Evolutionary conservation across 176 grass and related monocot genomes (phyloP), one percentile per base, ranked within the genome.

Genomic region (Oryza coarctata): DNA sequence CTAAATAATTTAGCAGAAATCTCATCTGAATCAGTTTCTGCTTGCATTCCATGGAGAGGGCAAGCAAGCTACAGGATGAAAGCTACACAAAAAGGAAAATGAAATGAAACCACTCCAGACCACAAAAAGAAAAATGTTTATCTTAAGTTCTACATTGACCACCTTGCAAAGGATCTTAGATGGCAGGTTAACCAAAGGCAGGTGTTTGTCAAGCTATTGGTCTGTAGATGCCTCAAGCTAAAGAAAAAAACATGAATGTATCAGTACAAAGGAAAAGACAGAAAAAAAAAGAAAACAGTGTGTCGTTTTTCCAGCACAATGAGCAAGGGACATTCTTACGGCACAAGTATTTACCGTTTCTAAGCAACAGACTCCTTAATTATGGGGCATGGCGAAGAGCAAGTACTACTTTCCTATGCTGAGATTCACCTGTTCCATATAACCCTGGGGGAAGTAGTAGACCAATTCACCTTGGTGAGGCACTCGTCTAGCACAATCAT

Each of bases 371-470:
- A 7, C 20, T 84, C 12, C 38, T 50, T 52, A 47, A 26, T 6
- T 63, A 30, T 18, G 71, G 8, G 32, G 12, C 38, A 80, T 12
- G 12, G 9, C 5, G 1, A 22, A 9, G 18, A 71, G 7, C 15
- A 71, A 29, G 12, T 4, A 49, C 2, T 1, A 1, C 63, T 23
- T 50, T 50, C 0, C 20, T 50, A 35, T 66, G 15, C 36, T 29
- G 12, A 81, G 58, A 75, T 83, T 23, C 70, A 94, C 95, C 95
- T 97, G 95, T 79, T 97, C 95, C 95, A 94, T 94, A 72, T 97
- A 90, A 65, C 95, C 95, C 73, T 97, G 95, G 10, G 95, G 92
- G 71, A 94, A 97, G 86, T 97, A 97, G 86, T 92, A 97, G n/a
- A 97, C 95, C 74, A 87, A 66, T 75, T 92, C 95, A 67, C 86